phyloP scores from a whole-genome alignment of 257 asterid genomes.

The Penstemon eatonii region DNA sequence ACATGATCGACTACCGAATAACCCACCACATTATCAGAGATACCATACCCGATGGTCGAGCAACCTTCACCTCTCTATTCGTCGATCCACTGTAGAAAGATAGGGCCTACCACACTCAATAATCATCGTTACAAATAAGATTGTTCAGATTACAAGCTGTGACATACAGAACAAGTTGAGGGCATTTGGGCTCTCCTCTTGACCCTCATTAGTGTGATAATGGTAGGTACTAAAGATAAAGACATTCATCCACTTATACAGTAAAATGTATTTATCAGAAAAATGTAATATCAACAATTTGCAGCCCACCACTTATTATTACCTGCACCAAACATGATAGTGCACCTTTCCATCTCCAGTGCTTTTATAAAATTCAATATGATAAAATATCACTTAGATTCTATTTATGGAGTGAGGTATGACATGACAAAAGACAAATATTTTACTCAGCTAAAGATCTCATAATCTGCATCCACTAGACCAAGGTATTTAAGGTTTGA shows the following conservation, averaged over 20 bases:
- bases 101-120: background rate
- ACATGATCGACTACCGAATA: too few species aligned
- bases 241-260: slow-evolving; percentile 28
- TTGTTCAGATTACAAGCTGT: background rate
- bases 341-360: slow-evolving; percentile 16
- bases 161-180: slow-evolving; percentile 17
- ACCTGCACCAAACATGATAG: slow-evolving; percentile 22
- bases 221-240: background rate
- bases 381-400: background rate
- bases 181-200: too few species aligned
- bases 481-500: slow-evolving; percentile 18
- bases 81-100: too few species aligned
- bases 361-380: background rate
- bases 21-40: too few species aligned
- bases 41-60: too few species aligned
- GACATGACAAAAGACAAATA: slow-evolving; percentile 20
- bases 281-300: background rate
- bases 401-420: slow-evolving; percentile 17
- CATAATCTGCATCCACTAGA: slow-evolving; percentile 28
- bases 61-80: too few species aligned
- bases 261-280: slow-evolving; percentile 2
- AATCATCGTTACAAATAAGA: background rate
- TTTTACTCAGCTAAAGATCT: slow-evolving; percentile 3
- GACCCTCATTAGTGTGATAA: background rate
- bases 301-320: slow-evolving; percentile 26